Evolutionary conservation across 2,329 filamentous ascomycete species (phyloP).

Genomic region (Sporothrix brasiliensis): DNA sequence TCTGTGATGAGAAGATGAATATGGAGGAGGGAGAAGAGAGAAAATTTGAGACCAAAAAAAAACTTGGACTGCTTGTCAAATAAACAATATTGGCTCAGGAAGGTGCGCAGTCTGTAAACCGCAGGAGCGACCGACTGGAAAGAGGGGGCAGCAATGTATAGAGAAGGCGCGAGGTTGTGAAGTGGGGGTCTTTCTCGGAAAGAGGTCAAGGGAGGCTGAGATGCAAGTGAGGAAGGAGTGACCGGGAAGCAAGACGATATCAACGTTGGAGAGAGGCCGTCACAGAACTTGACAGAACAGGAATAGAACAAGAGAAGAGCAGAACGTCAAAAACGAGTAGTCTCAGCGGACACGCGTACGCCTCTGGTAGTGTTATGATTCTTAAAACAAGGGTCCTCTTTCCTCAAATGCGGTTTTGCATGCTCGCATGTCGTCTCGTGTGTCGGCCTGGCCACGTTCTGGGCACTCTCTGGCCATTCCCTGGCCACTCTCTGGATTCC

Average conservation of each 20-base stretch:
- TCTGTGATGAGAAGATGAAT: too few relatives aligned
- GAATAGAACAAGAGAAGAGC: background rate
- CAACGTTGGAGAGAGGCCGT: background rate
- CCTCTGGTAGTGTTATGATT: too few relatives aligned
- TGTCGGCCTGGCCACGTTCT: background rate
- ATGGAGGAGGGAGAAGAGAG: background rate
- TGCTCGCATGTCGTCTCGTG: conserved; percentile 1
- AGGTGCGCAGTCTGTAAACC: background rate
- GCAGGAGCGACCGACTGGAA: background rate
- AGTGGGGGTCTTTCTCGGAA: background rate
- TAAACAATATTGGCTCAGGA: background rate
- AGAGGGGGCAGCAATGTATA: background rate
- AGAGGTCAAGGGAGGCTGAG: background rate
- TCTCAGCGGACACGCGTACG: background rate
- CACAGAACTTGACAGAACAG: too few relatives aligned
- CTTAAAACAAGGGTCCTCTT: background rate
- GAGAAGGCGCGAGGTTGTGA: background rate
- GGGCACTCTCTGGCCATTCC: background rate
- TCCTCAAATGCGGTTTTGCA: conserved; percentile 1
- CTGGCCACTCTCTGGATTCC: background rate
- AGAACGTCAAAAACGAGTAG: background rate
- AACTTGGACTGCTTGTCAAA: background rate
- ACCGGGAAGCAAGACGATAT: background rate
- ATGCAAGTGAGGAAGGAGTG: conserved; percentile 9
- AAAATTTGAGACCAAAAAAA: background rate